Conservation (phyloP, 352 stramenopile genomes). For the Phytophthora syringae region DNA sequence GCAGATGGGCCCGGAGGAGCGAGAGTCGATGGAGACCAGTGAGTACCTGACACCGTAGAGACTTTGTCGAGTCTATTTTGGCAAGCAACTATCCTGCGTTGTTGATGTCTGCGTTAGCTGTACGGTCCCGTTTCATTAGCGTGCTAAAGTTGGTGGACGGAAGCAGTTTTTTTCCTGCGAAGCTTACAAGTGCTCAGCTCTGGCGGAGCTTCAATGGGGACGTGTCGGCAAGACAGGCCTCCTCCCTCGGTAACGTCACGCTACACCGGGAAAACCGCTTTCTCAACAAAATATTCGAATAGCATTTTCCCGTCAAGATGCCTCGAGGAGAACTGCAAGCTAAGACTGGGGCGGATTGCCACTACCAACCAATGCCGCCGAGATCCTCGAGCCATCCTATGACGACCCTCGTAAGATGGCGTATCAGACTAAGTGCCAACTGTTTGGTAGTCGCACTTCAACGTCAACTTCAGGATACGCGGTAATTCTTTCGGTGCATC, state of each 20-base stretch:
- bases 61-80: conserved; percentile 8
- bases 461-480: conserved; percentile 34
- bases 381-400: not conserved
- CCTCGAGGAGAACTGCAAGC: not conserved
- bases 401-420: not conserved
- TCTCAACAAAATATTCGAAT: conserved; percentile 31
- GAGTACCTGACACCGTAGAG: conserved; percentile 52
- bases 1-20: conserved; percentile 59
- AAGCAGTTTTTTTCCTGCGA: conserved; percentile 28
- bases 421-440: conserved; percentile 7
- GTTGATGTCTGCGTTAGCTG: conserved; percentile 8
- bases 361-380: too few relatives aligned
- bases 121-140: conserved; percentile 9
- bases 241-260: conserved; percentile 23
- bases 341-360: not conserved
- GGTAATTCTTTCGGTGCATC: conserved; percentile 13
- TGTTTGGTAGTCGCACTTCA: conserved; percentile 25
- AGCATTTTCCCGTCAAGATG: conserved; percentile 11
- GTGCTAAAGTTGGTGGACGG: conserved; percentile 8
- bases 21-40: conserved; percentile 56
- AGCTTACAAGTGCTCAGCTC: conserved; percentile 12
- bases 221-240: conserved; percentile 23
- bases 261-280: conserved; percentile 20
- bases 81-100: conserved; percentile 5
- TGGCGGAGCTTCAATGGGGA: conserved; percentile 20